Percentiles rank a stretch among this genome's conserved stretches.
phyloP scores from a whole-genome alignment of 75 land plant genomes.

The Pinus albicaulis region DNA sequence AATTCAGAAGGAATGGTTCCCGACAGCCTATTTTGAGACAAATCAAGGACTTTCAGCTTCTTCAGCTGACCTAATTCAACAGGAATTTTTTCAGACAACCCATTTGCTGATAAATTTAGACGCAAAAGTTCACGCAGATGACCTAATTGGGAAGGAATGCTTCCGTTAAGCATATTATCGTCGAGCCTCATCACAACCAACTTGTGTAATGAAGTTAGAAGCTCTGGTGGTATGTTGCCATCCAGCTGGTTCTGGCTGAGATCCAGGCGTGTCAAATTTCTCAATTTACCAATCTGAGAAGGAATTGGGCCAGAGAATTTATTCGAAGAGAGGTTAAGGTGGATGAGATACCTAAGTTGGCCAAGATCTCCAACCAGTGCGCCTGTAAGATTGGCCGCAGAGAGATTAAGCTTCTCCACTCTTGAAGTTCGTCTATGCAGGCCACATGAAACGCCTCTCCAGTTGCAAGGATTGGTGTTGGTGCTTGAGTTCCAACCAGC shows the following conservation, averaged over 20 bases:
- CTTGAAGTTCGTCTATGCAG: background rate
- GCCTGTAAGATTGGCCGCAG: background rate
- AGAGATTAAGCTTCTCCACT: background rate
- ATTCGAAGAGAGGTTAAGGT: constrained; percentile 17
- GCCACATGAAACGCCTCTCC: background rate
- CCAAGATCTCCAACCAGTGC: constrained; percentile 13
- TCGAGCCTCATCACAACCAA: too few relatives aligned
- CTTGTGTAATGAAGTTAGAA: too few relatives aligned
- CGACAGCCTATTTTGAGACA: constrained; percentile 12
- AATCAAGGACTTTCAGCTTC: constrained; percentile 6
- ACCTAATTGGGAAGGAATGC: background rate
- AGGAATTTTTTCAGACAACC: constrained; percentile 36
- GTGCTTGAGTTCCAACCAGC: background rate
- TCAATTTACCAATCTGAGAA: background rate
- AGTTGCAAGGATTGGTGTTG: background rate
- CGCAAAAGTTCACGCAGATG: background rate
- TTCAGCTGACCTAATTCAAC: background rate
- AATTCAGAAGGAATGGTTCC: constrained; percentile 7
- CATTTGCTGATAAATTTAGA: background rate
- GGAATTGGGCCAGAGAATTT: constrained; percentile 7
- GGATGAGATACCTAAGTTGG: constrained; percentile 5
- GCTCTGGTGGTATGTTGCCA: background rate
- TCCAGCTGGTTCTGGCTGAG: constrained; percentile 13
- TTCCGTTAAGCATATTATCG: background rate
- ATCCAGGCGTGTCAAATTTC: constrained; percentile 1